Evolutionary conservation across 108 stramenopile genomes (phyloP), one percentile per base, ranked within the genome.

Genomic region (Fragilaria crotonensis): DNA sequence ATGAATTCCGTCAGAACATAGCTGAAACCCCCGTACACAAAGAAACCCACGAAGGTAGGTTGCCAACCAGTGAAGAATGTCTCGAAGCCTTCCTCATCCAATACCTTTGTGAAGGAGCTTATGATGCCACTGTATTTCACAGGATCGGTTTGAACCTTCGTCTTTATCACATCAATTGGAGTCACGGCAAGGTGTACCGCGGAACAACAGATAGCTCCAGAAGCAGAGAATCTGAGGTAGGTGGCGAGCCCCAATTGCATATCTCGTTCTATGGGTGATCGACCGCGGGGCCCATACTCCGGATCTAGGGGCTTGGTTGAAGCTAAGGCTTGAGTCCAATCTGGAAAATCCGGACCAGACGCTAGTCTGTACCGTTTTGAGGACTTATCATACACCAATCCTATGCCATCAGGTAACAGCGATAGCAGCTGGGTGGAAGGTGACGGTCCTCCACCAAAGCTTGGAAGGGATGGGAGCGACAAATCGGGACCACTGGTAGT

Each of bases 111-210:
- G 48, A 92, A 87, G 1, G 81, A 68, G 1, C 55, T 45, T 1
- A 84, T 31, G 7, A 80, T 67, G 14, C 76, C 76, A 9, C 68
- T 70, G 57, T 92, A 92, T n/a, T 71, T 73, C 9, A 74, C 77
- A 3, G 86, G 86, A 31, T 89, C 78, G n/a, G 85, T 79, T 72
- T 90, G 88, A n/a, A 90, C 73, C 57, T 85, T 89, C 14, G 84
- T 85, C 48, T 90, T 85, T 57, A 87, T 71, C 0, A 87, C 81
- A 51, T 87, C 80, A 50, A 84, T 77, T 2, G 86, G 86, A 25
- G 90, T 92, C 18, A 92, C 36, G 5, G 61, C 30, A 33, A 92
- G 54, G 71, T 92, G 90, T 18, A 81, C 90, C 25, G 69, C 62
- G 11, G 79, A 81, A 20, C 72, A 84, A 55, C 87, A 88, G 9